Evolutionary conservation across 2,329 filamentous ascomycete genomes (phyloP), one percentile per base, ranked within the genome.

Genomic region (Aspergillus sp.): DNA sequence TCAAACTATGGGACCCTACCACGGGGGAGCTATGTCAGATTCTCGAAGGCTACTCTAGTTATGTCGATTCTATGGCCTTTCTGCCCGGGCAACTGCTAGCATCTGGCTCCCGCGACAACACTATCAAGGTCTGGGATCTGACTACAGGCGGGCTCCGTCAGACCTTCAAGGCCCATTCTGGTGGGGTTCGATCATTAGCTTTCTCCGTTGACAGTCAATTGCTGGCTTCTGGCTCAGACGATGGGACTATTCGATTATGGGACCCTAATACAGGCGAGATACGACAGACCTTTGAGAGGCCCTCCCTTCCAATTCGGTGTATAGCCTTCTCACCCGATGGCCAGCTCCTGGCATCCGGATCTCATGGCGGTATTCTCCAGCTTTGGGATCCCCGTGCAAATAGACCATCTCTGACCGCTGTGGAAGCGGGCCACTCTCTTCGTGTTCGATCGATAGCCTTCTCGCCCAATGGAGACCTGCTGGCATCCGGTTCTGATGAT

Each of bases 301-400:
- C 19, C 19, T 20, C 39, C 11, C 22, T 19, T 34, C n/a, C n/a
- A 20, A 59, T 66, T 50, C 9, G 30, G 5, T 53, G 27, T 2
- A 56, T 66, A 6, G 51, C 54, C 37, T 68, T 68, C 60, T 66
- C 62, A 11, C 56, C 57, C 15, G 57, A 68, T 49, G 56, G 59
- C 17, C 49, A 49, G 19, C 45, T 58, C 24, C 27, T 68, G 30
- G 66, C 60, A 27, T 61, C 64, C 13, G 48, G 62, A 20, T 67
- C 62, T 15, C 4, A 37, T 24, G 59, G 64, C 24, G 33, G 53
- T 12, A 63, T 51, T 7, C 41, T 66, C 13, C 54, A 55, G 47
- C 58, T 64, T 19, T 66, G 60, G 63, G 44, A 63, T 45, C 17
- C 39, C 57, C 2, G 19, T 20, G 19, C 19, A 20, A 20, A 20